These are phyloP conservation scores for Fusarium sp. DNA, from an alignment of 2,329 filamentous ascomycete genomes.

Conservation along the genomic window DNA sequence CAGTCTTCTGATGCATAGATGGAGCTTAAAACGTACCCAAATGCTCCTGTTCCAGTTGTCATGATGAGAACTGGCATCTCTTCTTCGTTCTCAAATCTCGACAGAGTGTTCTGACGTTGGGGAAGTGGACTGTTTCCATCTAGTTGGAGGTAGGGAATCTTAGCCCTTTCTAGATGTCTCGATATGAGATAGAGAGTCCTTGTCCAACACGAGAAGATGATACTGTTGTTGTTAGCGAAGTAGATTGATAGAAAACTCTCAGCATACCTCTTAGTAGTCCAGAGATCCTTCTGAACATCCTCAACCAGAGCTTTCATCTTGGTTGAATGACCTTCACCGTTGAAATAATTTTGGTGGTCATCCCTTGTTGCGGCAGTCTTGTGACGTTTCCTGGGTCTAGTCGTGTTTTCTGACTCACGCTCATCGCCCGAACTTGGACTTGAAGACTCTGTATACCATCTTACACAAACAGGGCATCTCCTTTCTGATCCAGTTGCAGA, in stretches of 20 bases:
- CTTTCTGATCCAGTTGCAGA: rapidly evolving
- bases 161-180: slow-evolving; percentile 46
- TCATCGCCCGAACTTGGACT: rapidly evolving
- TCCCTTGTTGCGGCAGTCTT: rapidly evolving
- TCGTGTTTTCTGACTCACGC: rapidly evolving
- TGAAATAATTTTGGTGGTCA: slow-evolving; percentile 13
- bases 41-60: slow-evolving; percentile 65
- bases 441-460: slow-evolving; percentile 2
- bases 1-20: rapidly evolving
- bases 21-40: slow-evolving; percentile 55
- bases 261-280: slow-evolving; percentile 4
- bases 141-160: slow-evolving; percentile 55
- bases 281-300: slow-evolving; percentile 4
- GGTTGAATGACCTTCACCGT: background rate
- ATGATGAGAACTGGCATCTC: slow-evolving; percentile 61
- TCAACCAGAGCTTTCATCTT: slow-evolving; percentile 3
- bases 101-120: slow-evolving; percentile 55
- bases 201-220: slow-evolving; percentile 63
- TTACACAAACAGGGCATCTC: background rate
- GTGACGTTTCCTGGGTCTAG: background rate
- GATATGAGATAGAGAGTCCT: slow-evolving; percentile 56
- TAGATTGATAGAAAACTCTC: rapidly evolving
- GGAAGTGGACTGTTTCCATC: slow-evolving; percentile 58
- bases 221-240: slow-evolving; percentile 45
- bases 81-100: slow-evolving; percentile 52